Evolutionary conservation across 345 rosid species (phyloP).

Genomic region (Dipteronia sinensis): DNA sequence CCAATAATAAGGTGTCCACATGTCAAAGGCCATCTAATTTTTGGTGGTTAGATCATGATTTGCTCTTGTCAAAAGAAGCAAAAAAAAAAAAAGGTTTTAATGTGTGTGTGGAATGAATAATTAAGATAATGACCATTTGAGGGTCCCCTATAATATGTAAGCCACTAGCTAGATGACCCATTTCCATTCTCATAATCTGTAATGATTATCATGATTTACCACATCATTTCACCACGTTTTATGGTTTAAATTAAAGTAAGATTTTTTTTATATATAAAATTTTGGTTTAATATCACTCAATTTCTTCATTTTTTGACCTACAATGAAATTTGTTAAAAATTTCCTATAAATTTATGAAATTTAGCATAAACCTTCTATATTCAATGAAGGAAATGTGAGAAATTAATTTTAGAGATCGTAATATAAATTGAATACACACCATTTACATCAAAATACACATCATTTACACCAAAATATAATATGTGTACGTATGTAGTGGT

Average conservation of each 20-base stretch:
- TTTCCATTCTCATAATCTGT: neutral
- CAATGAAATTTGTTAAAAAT: too few relatives aligned
- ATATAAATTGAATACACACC: too few relatives aligned
- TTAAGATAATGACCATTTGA: constrained; percentile 8
- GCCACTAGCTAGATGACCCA: neutral
- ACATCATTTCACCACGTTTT: neutral
- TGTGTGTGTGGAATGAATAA: constrained; percentile 5
- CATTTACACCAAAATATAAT: too few relatives aligned
- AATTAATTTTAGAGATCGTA: too few relatives aligned
- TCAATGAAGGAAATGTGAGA: too few relatives aligned
- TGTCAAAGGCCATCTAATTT: constrained; percentile 4
- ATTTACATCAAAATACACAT: too few relatives aligned
- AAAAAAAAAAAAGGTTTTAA: neutral
- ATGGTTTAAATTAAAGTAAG: neutral
- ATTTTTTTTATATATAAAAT: neutral
- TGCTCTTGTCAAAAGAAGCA: neutral
- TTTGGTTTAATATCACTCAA: neutral
- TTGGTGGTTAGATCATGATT: constrained; percentile 6
- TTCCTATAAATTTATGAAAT: too few relatives aligned
- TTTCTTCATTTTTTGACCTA: too few relatives aligned
- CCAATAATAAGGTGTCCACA: neutral
- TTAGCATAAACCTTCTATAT: too few relatives aligned
- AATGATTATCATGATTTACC: neutral
- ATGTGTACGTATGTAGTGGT: too few relatives aligned
- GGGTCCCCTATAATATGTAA: neutral